These are phyloP conservation scores for Fusarium luffae DNA, from an alignment of 2,329 filamentous ascomycete species.

Conservation along the genomic window DNA sequence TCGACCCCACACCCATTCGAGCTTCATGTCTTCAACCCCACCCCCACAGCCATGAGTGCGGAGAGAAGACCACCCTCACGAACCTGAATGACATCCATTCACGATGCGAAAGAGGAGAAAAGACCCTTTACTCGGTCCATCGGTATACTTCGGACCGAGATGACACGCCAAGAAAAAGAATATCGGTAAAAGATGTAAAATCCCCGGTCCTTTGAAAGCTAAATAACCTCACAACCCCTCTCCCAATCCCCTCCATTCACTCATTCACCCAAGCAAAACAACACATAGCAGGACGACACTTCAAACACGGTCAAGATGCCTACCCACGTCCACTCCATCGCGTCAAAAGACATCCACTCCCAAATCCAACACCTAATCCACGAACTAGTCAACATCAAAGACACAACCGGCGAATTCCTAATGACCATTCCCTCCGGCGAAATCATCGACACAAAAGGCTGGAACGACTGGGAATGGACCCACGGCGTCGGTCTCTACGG, in stretches of 20 bases:
- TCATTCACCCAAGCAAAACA: too few species aligned
- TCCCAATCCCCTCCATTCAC: neutral
- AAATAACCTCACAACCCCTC: conserved; percentile 10
- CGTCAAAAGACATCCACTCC: conserved; percentile 59
- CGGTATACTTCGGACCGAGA: conserved; percentile 40
- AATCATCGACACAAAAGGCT: conserved; percentile 85
- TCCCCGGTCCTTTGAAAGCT: neutral
- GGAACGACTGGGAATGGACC: conserved; percentile 87
- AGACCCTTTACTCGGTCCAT: neutral
- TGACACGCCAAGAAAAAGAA: neutral
- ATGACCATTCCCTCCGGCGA: conserved; percentile 76
- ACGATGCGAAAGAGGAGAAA: neutral
- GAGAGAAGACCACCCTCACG: conserved; percentile 12
- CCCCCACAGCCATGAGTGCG: conserved; percentile 40
- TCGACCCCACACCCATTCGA: too few species aligned
- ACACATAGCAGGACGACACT: neutral
- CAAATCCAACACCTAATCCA: conserved; percentile 75
- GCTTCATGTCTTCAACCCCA: conserved; percentile 5
- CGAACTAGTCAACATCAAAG: conserved; percentile 81
- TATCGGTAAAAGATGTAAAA: conserved; percentile 1
- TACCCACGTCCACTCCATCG: conserved; percentile 57
- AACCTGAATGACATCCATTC: neutral
- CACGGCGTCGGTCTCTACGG: conserved; percentile 84
- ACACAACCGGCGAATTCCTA: conserved; percentile 79
- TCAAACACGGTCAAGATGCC: too few species aligned